Conservation (phyloP, 768 basidiomycete species). For the Boletales sp. region DNA sequence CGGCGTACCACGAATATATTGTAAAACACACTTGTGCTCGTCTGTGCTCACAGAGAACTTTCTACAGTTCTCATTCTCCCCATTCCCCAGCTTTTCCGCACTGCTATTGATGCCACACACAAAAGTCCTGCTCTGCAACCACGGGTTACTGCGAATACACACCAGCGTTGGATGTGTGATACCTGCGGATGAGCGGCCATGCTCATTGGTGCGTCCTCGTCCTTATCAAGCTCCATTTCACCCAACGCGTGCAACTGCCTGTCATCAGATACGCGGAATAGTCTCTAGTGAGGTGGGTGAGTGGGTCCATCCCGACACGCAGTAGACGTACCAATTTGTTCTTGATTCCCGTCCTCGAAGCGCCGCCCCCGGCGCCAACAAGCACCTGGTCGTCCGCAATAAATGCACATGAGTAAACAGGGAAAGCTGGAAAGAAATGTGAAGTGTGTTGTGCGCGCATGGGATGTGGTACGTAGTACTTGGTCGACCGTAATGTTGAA, state of each 20-base stretch:
- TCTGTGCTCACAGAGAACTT: slow-evolving; percentile 48
- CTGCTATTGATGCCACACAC: slow-evolving; percentile 89
- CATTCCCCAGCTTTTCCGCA: slow-evolving; percentile 53
- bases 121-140: slow-evolving; percentile 45
- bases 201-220: slow-evolving; percentile 97
- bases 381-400: slow-evolving; percentile 66
- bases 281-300: slow-evolving; percentile 43
- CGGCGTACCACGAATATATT: not conserved
- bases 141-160: not conserved
- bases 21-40: slow-evolving; percentile 51
- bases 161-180: slow-evolving; percentile 11
- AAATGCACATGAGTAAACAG: slow-evolving; percentile 86
- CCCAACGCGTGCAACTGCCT: slow-evolving; percentile 52
- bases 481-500: not conserved
- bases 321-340: slow-evolving; percentile 71
- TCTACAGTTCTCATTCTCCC: slow-evolving; percentile 84
- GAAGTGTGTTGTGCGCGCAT: slow-evolving; percentile 82
- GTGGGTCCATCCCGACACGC: not conserved
- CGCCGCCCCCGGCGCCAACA: slow-evolving; percentile 88
- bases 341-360: slow-evolving; percentile 84
- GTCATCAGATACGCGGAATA: slow-evolving; percentile 59
- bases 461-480: not conserved
- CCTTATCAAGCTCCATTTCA: slow-evolving; percentile 73
- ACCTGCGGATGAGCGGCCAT: slow-evolving; percentile 70
- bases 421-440: slow-evolving; percentile 79